Base-by-base conservation (phyloP, 805 yeast genomes). In the Cyberlindnera samutprakarnensis region DNA sequence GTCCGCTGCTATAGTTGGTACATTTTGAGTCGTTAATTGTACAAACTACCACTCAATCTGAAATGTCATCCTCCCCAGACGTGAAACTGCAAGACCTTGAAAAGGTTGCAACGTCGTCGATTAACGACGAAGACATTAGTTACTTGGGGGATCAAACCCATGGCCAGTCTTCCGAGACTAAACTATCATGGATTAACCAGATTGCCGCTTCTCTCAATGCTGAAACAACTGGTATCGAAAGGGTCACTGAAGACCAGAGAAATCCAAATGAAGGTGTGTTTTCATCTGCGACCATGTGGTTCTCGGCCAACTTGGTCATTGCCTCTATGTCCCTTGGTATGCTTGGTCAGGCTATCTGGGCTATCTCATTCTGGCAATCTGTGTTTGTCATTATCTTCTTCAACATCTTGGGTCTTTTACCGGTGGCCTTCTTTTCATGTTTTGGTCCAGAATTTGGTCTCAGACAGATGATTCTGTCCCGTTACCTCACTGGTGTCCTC, bases 231-330 rank as follows among this genome's bases (percentile, higher is more conserved):
- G 95, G 96, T 58, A 76, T 88, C 42, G 95, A 85, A 48, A 66
- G 80, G 25, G 71, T 88, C 35, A 75, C 83, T 7, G 94, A 81
- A 39, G 82, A 78, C 28, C 90, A 84, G 56, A 78, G 84, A 54
- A 67, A 70, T 28, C 85, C 78, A 40, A 68, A 68, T 27, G 75
- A 83, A 23, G 43, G 46, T 31, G 52, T 80, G 38, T 63, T 72
- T 61, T 73, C 71, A 43, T 82, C 92, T 19, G 85, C 86, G 27
- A 66, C 88, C 30, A 82, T 87, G 90, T 87, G 95, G 95, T 69
- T 81, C 47, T 80, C 94, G 6, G 94, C 94, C 23, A 86, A 87
- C 59, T 66, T 84, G 70, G 95, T 84, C 35, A 72, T 87, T 51
- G 86, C 95, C 14, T 74, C 95, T 13, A 75, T 72, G 47, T 66